These are phyloP conservation scores for Hortiboletus campestris DNA, from an alignment of 768 basidiomycete genomes.

Conservation along the genomic window DNA sequence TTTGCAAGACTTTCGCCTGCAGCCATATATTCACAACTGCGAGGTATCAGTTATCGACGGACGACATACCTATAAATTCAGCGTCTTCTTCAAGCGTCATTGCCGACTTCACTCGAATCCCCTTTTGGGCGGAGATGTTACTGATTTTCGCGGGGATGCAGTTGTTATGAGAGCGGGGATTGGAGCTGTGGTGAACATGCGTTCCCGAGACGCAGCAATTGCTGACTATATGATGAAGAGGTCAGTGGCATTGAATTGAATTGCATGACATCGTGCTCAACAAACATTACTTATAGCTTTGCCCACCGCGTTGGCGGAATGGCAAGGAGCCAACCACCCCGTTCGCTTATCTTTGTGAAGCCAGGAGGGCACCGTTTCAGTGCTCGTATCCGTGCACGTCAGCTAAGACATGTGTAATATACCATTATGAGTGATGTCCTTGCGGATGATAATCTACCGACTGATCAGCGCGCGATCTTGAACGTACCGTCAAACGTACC, in stretches of 20 bases:
- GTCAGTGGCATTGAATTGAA: too few species aligned
- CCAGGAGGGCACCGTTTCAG: neutral
- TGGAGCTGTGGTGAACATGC: neutral
- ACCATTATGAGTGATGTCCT: neutral
- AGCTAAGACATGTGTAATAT: neutral
- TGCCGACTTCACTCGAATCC: neutral
- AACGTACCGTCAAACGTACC: too few species aligned
- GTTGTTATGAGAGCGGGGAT: slow-evolving; percentile 4
- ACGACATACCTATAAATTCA: neutral
- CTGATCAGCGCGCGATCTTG: too few species aligned
- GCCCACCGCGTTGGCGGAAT: neutral
- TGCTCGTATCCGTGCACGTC: neutral
- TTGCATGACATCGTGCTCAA: neutral
- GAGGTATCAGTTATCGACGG: neutral
- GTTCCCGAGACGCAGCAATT: too few species aligned
- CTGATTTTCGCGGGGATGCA: neutral
- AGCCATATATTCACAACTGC: slow-evolving; percentile 12
- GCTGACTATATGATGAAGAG: too few species aligned
- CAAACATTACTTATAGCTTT: neutral
- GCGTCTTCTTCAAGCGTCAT: slow-evolving; percentile 13
- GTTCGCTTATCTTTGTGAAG: neutral
- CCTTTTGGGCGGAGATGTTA: neutral
- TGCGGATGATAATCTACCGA: too few species aligned
- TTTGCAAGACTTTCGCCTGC: neutral
- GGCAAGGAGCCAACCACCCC: neutral